A percentile compares a stretch with the other conserved stretches of the same genome.
Evolutionary conservation across 2,329 filamentous ascomycete species (phyloP).

Genomic region (Penicillium sp.): DNA sequence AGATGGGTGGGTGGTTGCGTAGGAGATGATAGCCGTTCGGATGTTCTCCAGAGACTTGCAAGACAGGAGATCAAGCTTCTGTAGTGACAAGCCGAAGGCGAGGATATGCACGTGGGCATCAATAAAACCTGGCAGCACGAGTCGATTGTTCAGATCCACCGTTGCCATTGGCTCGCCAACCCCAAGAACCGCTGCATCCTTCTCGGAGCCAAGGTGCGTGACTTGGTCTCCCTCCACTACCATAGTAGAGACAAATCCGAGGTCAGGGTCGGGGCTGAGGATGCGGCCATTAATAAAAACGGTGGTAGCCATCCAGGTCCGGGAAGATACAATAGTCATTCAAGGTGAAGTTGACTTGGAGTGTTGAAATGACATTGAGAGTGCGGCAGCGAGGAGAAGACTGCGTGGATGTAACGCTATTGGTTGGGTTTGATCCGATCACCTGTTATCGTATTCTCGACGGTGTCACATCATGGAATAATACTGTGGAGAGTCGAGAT

Average conservation of each 20-base stretch:
- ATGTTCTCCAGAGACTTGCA: conserved; percentile 45
- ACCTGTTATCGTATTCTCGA: background rate
- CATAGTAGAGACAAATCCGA: conserved; percentile 27
- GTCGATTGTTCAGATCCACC: conserved; percentile 36
- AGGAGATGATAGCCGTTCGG: conserved; percentile 38
- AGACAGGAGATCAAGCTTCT: conserved; percentile 43
- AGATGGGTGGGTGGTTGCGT: conserved; percentile 37
- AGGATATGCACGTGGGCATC: conserved; percentile 50
- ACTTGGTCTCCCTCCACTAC: conserved; percentile 42
- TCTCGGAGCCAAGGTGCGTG: conserved; percentile 37
- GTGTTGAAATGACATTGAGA: background rate
- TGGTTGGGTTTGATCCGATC: background rate
- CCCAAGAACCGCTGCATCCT: conserved; percentile 20
- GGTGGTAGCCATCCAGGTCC: conserved; percentile 6
- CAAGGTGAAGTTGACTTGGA: background rate
- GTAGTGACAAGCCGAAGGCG: conserved; percentile 45
- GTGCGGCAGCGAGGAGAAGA: too few species aligned
- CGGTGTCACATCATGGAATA: background rate
- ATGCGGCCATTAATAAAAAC: conserved; percentile 29
- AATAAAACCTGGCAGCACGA: conserved; percentile 48
- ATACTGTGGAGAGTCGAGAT: too few species aligned
- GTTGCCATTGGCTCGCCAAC: conserved; percentile 17
- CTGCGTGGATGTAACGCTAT: background rate
- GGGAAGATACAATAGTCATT: too few species aligned
- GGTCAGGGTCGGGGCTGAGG: conserved; percentile 13